These are phyloP conservation scores for Rhodomyrtus tomentosa DNA, from an alignment of 345 rosid species.

Conservation along the genomic window DNA sequence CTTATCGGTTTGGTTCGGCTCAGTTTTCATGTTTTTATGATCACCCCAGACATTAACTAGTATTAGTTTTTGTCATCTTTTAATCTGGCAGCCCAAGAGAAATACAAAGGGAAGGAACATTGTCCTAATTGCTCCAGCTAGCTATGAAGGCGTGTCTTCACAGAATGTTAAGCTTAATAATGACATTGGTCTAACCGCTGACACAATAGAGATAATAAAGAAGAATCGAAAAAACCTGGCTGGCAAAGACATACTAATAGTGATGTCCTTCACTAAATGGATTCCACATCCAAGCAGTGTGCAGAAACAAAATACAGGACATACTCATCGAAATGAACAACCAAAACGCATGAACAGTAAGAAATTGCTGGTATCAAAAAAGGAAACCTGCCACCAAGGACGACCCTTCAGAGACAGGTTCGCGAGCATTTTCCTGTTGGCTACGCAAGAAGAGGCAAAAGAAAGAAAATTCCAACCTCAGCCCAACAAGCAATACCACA, in stretches of 20 bases:
- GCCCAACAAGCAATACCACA: background rate
- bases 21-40: background rate
- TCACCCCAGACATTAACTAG: background rate
- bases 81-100: background rate
- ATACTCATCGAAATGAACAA: background rate
- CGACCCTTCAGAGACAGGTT: slow-evolving; percentile 37
- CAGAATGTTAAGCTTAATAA: background rate
- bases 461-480: background rate
- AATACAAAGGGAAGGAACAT: background rate
- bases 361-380: background rate
- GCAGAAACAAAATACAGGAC: background rate
- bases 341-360: background rate
- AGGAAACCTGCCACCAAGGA: slow-evolving; percentile 60
- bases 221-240: background rate
- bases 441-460: slow-evolving; percentile 25
- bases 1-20: background rate
- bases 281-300: background rate
- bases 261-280: background rate
- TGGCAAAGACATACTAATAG: background rate
- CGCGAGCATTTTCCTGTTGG: slow-evolving; percentile 45
- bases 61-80: background rate
- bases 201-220: background rate
- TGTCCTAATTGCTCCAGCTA: background rate
- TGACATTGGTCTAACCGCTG: background rate
- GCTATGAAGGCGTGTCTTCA: background rate